These are phyloP conservation scores for Teratosphaeria destructans DNA, from an alignment of 2,329 filamentous ascomycete genomes.

Conservation along the genomic window DNA sequence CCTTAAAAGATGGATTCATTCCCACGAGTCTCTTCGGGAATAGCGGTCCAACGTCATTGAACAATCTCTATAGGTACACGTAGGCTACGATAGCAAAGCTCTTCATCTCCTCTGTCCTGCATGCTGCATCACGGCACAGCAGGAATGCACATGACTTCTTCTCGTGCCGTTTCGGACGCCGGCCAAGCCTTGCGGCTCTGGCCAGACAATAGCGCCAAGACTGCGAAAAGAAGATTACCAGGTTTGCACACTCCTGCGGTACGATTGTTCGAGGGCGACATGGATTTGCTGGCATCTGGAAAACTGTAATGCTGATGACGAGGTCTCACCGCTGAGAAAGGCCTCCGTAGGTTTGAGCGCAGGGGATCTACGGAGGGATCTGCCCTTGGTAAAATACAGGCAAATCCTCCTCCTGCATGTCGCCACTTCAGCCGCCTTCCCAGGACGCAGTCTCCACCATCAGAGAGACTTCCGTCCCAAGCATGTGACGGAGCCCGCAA, in stretches of 20 bases:
- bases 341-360: neutral
- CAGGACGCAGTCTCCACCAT: neutral
- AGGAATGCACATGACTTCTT: neutral
- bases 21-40: too few relatives aligned
- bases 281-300: neutral
- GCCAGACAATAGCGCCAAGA: neutral
- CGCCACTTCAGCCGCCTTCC: neutral
- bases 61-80: too few relatives aligned
- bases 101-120: neutral
- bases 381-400: neutral
- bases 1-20: too few relatives aligned
- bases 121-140: neutral
- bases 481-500: neutral
- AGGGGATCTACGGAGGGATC: neutral
- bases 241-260: neutral
- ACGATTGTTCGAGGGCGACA: neutral
- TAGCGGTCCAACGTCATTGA: too few relatives aligned
- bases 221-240: neutral
- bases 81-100: too few relatives aligned
- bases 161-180: neutral
- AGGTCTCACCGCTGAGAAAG: neutral
- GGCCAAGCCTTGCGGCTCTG: neutral
- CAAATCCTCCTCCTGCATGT: neutral
- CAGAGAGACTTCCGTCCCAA: too few relatives aligned
- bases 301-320: neutral